Base-by-base conservation (phyloP, 768 basidiomycete genomes). In the Agrocybe pediades region DNA sequence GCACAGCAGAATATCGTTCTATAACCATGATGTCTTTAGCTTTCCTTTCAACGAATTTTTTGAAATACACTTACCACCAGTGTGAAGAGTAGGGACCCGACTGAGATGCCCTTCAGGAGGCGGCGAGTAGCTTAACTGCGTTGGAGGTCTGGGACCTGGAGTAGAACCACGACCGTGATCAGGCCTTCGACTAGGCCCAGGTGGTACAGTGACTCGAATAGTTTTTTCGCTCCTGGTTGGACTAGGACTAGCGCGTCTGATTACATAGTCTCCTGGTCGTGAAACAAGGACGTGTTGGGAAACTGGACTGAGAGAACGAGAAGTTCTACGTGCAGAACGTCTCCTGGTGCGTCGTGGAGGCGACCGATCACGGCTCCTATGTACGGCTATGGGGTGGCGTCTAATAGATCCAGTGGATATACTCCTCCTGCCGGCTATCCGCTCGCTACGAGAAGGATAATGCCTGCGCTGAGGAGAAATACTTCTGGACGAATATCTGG, bases 141-240 rank as follows among this genome's bases (percentile, higher is more conserved):
- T 68, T 9, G 68, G 67, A 9, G 66, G 61, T 26, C 66, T 59
- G 19, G 29, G 7, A 30, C 29, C 29, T 30, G 6, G 7, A 30
- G 13, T n/a, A 13, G 13, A n/a, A 15, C 33, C n/a, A 15, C 13
- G 13, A 36, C n/a, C 33, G 13, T 36, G 13, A 36, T 36, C 33
- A 13, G 13, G 33, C 33, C 33, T 36, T n/a, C 33, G 33, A 6
- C 5, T 13, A n/a, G 13, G 13, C 11, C 33, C 33, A 5, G 65
- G 51, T 17, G 67, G 67, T 41, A 65, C 64, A 13, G 60, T 61
- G 19, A 68, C 59, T 21, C 41, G 46, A 36, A 66, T 57, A 4
- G 60, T 60, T 24, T 30, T 8, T 33, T 47, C 19, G 23, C 46
- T 47, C 13, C 46, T 33, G 20, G 19, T 9, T 19, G 15, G 46